Base-by-base conservation (phyloP, 805 yeast species). In the Candida nanaspora region DNA sequence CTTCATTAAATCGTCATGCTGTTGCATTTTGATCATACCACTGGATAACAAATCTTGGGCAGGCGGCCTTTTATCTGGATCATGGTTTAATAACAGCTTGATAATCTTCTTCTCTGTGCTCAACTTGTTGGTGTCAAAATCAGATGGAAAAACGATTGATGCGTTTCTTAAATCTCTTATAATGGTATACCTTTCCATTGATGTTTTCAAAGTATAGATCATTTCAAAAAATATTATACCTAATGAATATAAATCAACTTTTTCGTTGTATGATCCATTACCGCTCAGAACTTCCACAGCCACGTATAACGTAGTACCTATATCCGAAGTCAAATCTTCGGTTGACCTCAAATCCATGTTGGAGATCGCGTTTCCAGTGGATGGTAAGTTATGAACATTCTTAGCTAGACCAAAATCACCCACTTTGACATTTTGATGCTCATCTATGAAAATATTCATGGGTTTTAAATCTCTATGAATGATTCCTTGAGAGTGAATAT, bases 381-480 rank as follows among this genome's bases (percentile, higher is more conserved):
- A 43, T 15, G 56, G 51, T 2, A 75, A 52, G 42, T 64, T 69
- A 55, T 85, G 93, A 1, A 86, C 88, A 55, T 82, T 89, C 49
- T 89, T 88, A 0, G 99, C 99, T 43, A 93, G 72, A 0, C 99
- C 99, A 62, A 93, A 93, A 57, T 93, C 99, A 53, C 98, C 98
- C 33, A 93, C 82, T 57, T 93, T 93, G 43, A 93, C 80, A 54
- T 91, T 88, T 49, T 84, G 80, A 1, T 85, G 76, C 48, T 83
- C 84, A 60, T 93, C 98, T 51, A 93, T 88, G 66, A 93, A 93
- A 56, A 93, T 86, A 57, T 93, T 93, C 74, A 86, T 85, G 1
- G 98, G 98, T 58, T 93, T 93, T 51, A 93, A 70, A 57, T 93
- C 98, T 43, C 98, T 72, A 62, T 93, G 98, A 46, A 93, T 89